Conservation (phyloP, 495 filamentous ascomycete species). For the Penicillium soppii region DNA sequence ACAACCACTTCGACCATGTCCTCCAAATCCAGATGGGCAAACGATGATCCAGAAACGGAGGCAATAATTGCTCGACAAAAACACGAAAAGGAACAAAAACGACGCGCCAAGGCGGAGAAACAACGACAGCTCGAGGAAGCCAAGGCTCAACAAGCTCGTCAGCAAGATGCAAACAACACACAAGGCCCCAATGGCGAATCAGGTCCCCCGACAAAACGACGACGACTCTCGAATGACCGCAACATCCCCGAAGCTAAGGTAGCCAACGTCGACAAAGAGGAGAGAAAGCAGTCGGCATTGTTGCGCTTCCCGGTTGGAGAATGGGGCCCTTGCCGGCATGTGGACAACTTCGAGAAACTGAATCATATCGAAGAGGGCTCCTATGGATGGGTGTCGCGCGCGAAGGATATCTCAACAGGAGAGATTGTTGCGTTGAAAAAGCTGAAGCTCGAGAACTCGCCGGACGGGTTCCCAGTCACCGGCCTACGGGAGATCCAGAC, state of each 20-base stretch:
- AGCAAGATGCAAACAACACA: slow-evolving; percentile 14
- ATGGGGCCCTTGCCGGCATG: slow-evolving; percentile 76
- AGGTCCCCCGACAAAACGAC: slow-evolving; percentile 41
- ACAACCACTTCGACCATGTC: slow-evolving; percentile 49
- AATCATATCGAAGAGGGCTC: slow-evolving; percentile 98
- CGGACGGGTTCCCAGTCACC: slow-evolving; percentile 89
- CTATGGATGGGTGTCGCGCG: slow-evolving; percentile 91
- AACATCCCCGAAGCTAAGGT: slow-evolving; percentile 32
- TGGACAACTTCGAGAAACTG: slow-evolving; percentile 86
- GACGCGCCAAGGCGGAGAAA: slow-evolving; percentile 79
- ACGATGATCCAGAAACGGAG: slow-evolving; percentile 68
- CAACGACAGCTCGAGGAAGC: slow-evolving; percentile 70
- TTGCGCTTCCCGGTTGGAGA: slow-evolving; percentile 67
- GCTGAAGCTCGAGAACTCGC: slow-evolving; percentile 82
- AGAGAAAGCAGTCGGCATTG: slow-evolving; percentile 42
- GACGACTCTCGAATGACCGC: slow-evolving; percentile 47
- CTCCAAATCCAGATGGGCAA: slow-evolving; percentile 81
- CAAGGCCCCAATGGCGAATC: slow-evolving; percentile 22
- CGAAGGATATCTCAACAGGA: slow-evolving; percentile 74
- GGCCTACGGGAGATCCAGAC: slow-evolving; percentile 87
- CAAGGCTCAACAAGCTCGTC: slow-evolving; percentile 28
- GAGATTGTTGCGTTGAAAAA: slow-evolving; percentile 92
- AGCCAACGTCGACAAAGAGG: slow-evolving; percentile 19
- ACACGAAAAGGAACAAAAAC: slow-evolving; percentile 87
- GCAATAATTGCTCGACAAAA: slow-evolving; percentile 70